These are phyloP conservation scores for Dichomitus squalens DNA, from an alignment of 1,284 basidiomycete genomes.

Conservation along the genomic window DNA sequence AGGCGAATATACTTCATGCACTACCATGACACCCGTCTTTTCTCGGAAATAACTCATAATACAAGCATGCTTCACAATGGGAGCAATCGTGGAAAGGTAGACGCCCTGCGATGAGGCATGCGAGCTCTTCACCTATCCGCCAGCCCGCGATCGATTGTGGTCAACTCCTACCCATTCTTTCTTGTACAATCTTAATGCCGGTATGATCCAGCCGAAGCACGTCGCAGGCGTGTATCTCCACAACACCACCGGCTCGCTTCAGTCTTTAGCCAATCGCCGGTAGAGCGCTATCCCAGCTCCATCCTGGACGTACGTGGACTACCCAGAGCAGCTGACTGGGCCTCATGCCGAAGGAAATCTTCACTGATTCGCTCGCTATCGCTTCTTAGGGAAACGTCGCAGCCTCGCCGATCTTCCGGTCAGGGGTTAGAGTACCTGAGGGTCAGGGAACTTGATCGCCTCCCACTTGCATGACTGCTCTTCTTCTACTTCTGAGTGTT, in stretches of 20 bases:
- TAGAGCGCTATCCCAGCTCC: neutral
- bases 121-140: neutral
- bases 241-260: neutral
- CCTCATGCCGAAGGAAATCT: neutral
- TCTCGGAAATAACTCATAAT: too few species aligned
- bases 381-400: neutral
- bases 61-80: too few species aligned
- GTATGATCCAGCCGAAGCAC: neutral
- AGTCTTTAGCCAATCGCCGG: conserved; percentile 4
- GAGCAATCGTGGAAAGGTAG: too few species aligned
- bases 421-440: neutral
- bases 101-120: neutral
- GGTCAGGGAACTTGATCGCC: neutral
- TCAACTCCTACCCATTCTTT: neutral
- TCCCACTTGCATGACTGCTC: neutral
- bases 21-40: too few species aligned
- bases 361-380: neutral
- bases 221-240: neutral
- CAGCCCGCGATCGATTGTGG: neutral
- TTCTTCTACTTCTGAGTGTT: neutral
- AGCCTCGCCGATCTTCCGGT: neutral
- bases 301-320: too few species aligned
- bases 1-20: too few species aligned
- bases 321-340: conserved; percentile 1
- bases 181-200: neutral